Base-by-base conservation (phyloP, 345 rosid genomes). In the Iberis pinnata region DNA sequence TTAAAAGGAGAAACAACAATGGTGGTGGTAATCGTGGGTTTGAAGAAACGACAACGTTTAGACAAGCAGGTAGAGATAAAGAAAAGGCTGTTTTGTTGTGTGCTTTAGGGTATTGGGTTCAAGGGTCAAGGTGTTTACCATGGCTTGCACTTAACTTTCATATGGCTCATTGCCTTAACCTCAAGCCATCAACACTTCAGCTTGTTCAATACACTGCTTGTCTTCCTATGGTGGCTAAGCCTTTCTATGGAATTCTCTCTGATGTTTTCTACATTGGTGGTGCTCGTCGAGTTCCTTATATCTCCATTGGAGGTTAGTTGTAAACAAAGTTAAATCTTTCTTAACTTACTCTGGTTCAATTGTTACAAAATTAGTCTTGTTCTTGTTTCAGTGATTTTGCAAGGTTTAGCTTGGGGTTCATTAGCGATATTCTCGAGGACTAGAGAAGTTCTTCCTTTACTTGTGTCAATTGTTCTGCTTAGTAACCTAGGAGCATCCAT, bases 161-260 rank as follows among this genome's bases (percentile, higher is more conserved):
- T 56, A 76, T 87, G 93, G 84, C 79, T 44, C 41, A 81, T 29
- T 66, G 65, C 54, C 87, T 87, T 35, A 63, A 57, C 24, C 61
- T 83, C 62, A 64, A 71, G 18, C 93, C 96, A 1, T 81, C 87
- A 5, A 61, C 74, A 8, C 65, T 87, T 76, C 96, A 87, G 83
- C 81, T 87, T 27, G 78, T 87, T 29, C 93, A 81, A 69, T 53
- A 78, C 58, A 59, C 71, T 71, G 86, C 75, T 36, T 76, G 73
- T 61, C 75, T 87, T 41, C 96, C 96, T 24, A 83, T 83, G 93
- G 88, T 80, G 36, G 94, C 88, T 53, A 89, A 89, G 61, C 97
- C 95, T 64, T 77, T 89, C 27, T 83, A 78, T 49, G 95, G 94
- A 16, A 65, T 86, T 49, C 78, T 89, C 18, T 86, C 95, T 9